A percentile compares a stretch with the other conserved stretches of the same genome.
phyloP scores from a whole-genome alignment of 805 yeast species.

The Phaffomyces thermotolerans region DNA sequence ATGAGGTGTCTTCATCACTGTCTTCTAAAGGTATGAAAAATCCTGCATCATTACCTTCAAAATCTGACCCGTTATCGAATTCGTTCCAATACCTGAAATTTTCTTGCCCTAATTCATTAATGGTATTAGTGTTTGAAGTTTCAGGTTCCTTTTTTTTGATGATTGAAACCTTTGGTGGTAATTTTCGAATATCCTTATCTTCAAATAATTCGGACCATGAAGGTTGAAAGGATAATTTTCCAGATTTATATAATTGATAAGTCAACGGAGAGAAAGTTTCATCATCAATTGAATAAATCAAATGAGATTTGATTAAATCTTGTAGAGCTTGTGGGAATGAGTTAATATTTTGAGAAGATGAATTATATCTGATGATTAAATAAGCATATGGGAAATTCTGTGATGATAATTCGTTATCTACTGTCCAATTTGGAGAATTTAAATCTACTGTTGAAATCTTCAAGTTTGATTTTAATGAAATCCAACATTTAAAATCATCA shows the following conservation, averaged over 20 bases:
- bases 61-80: constrained; percentile 56
- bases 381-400: constrained; percentile 40
- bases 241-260: constrained; percentile 23
- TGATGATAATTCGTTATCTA: constrained; percentile 5
- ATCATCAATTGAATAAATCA: constrained; percentile 38
- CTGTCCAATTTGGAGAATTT: constrained; percentile 11
- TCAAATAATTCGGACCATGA: constrained; percentile 31
- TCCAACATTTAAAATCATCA: constrained; percentile 16
- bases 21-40: constrained; percentile 29
- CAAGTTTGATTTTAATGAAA: constrained; percentile 19
- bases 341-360: constrained; percentile 21
- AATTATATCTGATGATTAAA: constrained; percentile 41
- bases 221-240: constrained; percentile 28
- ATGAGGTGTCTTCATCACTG: constrained; percentile 23
- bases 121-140: neutral
- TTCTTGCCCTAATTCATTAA: neutral
- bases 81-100: constrained; percentile 55
- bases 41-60: constrained; percentile 31
- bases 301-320: constrained; percentile 38
- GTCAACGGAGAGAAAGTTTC: constrained; percentile 29
- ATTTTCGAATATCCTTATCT: constrained; percentile 36
- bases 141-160: constrained; percentile 3
- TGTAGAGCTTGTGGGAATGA: constrained; percentile 22
- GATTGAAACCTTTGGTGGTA: constrained; percentile 27
- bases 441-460: constrained; percentile 11